These are phyloP conservation scores for Lactarius hengduanensis DNA, from an alignment of 768 basidiomycete species.

Conservation along the genomic window DNA sequence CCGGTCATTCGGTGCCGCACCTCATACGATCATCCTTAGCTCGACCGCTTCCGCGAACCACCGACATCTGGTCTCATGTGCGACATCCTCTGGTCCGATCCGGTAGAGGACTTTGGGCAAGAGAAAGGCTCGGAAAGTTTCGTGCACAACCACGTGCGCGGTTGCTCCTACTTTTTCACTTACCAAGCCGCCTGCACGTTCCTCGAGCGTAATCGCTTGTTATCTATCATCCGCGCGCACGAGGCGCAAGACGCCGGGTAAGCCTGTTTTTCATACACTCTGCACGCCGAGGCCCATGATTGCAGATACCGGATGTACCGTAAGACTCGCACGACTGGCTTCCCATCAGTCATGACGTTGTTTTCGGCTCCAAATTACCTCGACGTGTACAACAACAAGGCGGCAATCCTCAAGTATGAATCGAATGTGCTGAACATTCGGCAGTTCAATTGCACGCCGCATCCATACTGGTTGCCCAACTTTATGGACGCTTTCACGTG, in stretches of 20 bases:
- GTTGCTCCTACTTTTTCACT: conserved; percentile 94
- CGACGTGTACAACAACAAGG: conserved; percentile 99
- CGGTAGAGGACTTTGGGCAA: conserved; percentile 94
- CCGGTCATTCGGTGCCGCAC: neutral
- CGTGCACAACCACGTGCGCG: conserved; percentile 93
- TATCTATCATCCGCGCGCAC: conserved; percentile 96
- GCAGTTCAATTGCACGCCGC: conserved; percentile 95
- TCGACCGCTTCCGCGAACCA: conserved; percentile 98
- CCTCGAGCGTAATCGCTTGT: conserved; percentile 92
- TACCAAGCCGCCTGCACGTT: conserved; percentile 98
- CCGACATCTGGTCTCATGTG: conserved; percentile 98
- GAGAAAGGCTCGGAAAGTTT: conserved; percentile 92
- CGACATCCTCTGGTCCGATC: conserved; percentile 98
- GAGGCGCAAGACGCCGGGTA: conserved; percentile 99
- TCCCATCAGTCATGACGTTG: conserved; percentile 99
- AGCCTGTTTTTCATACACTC: conserved; percentile 30
- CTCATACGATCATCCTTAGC: conserved; percentile 43
- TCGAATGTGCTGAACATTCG: conserved; percentile 98
- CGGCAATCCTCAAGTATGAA: conserved; percentile 98
- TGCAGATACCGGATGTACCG: conserved; percentile 95
- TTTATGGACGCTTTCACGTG: conserved; percentile 99
- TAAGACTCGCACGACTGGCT: conserved; percentile 96
- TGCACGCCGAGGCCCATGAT: conserved; percentile 8
- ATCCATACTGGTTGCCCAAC: conserved; percentile 94
- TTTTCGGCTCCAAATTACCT: conserved; percentile 98